These are phyloP conservation scores for Brassica cretica DNA, from an alignment of 345 rosid species.

Conservation along the genomic window DNA sequence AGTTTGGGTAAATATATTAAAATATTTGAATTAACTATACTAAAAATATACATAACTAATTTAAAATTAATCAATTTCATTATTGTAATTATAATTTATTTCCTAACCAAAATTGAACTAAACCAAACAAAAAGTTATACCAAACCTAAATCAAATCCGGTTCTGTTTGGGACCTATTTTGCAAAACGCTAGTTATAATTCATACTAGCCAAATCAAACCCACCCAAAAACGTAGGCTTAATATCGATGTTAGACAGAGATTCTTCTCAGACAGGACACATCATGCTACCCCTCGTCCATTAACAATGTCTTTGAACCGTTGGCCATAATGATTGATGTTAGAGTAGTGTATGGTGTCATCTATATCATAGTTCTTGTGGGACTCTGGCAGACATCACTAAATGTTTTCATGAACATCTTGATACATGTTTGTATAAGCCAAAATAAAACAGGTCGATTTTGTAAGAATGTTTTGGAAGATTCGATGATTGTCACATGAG, in stretches of 20 bases:
- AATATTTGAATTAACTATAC: no score
- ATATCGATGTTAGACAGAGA: neutral
- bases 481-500: slow-evolving; percentile 27
- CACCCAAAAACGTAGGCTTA: neutral
- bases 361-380: slow-evolving; percentile 13
- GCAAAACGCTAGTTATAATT: neutral
- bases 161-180: neutral
- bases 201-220: neutral
- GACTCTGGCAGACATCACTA: slow-evolving; percentile 25
- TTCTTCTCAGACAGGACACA: slow-evolving; percentile 15
- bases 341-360: slow-evolving; percentile 6
- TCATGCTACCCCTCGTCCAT: slow-evolving; percentile 22
- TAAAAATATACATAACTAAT: neutral
- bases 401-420: slow-evolving; percentile 18
- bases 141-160: neutral
- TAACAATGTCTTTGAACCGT: slow-evolving; percentile 20
- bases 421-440: slow-evolving; percentile 14
- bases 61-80: neutral
- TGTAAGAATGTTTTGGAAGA: slow-evolving; percentile 27
- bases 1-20: neutral
- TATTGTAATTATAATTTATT: neutral
- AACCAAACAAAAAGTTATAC: neutral
- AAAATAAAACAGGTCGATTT: slow-evolving; percentile 19
- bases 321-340: slow-evolving; percentile 10
- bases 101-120: neutral